Base-by-base conservation (phyloP, 2,329 filamentous ascomycete species). In the Zymoseptoria passerinii region DNA sequence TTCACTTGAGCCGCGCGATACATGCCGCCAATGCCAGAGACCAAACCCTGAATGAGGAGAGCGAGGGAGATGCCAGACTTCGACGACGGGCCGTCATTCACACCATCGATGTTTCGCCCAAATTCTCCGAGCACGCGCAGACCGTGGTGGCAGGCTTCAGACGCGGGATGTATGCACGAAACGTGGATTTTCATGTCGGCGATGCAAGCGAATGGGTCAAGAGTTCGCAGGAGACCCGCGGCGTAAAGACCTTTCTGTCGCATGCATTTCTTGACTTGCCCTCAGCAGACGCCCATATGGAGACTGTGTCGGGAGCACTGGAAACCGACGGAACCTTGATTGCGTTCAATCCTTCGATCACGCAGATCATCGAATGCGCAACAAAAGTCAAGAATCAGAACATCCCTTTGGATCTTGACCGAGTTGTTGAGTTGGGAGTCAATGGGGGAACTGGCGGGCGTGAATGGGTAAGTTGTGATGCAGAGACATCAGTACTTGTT, bases 181-280 rank as follows among this genome's bases (percentile, higher is more conserved):
- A 89, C 63, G 77, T 92, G 55, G 85, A 91, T 68, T 92, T 92
- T 68, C 85, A 92, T 70, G 78, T 87, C 53, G 84, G 84, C 44
- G 80, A 82, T 29, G 82, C 90, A 4, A 79, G 81, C 35, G 77
- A 80, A 3, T 91, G 87, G 80, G 76, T 90, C 35, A 72, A 76
- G 1, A 69, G 73, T 8, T 81, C 87, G 55, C 72, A 81, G 3
- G 69, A 68, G 3, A 66, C 68, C 27, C 77, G 77, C 0, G 56
- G 57, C 19, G 60, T 54, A 0, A 68, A 79, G n/a, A 79, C 85
- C 0, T 92, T 91, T 68, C 76, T 92, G 55, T 80, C 84, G 3
- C 84, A 88, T 67, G 86, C 84, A 0, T 81, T 92, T 61, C 78
- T 94, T 19, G 89, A 94, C 69, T 79, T 94, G 59, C 88, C 89